Percentiles rank a stretch among this genome's conserved stretches.
Evolutionary conservation across 2,329 filamentous ascomycete species (phyloP).

Genomic region (Fusarium abutilonis): DNA sequence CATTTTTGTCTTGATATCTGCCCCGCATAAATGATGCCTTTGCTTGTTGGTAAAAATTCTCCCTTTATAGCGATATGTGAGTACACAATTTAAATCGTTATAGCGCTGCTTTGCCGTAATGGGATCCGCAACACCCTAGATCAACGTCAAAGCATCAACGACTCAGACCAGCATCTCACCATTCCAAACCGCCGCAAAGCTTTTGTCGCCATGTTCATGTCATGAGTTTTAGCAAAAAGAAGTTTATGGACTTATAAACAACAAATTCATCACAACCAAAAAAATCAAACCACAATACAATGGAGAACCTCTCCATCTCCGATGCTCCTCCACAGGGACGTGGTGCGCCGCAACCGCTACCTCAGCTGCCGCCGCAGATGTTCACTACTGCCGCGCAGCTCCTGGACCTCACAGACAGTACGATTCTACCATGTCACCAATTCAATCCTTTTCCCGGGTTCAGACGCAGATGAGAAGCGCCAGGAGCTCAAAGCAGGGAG

Average conservation of each 20-base stretch:
- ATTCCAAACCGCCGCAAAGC: slow-evolving; percentile 27
- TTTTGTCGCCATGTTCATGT: slow-evolving; percentile 40
- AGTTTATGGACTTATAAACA: slow-evolving; percentile 38
- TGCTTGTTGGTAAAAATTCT: slow-evolving; percentile 12
- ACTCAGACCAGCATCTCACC: slow-evolving; percentile 32
- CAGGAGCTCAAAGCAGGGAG: slow-evolving; percentile 5
- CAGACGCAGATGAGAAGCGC: slow-evolving; percentile 6
- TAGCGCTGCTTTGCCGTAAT: slow-evolving; percentile 37
- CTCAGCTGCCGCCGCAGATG: slow-evolving; percentile 90
- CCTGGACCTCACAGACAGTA: slow-evolving; percentile 96
- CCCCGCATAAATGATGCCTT: slow-evolving; percentile 36
- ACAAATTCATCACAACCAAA: slow-evolving; percentile 9
- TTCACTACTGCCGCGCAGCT: slow-evolving; percentile 97
- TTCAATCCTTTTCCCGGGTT: slow-evolving; percentile 16
- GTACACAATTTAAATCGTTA: slow-evolving; percentile 38
- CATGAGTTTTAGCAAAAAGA: slow-evolving; percentile 32
- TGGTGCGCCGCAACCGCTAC: slow-evolving; percentile 58
- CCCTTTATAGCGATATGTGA: slow-evolving; percentile 24
- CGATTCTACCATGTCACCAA: slow-evolving; percentile 50
- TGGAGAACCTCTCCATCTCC: slow-evolving; percentile 65
- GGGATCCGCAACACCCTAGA: slow-evolving; percentile 26
- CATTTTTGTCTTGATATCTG: slow-evolving; percentile 31
- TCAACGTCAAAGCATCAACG: slow-evolving; percentile 41
- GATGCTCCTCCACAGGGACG: slow-evolving; percentile 58
- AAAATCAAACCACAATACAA: slow-evolving; percentile 47